Conservation (phyloP, 2,329 filamentous ascomycete genomes). For the Cladosporium sp. region DNA sequence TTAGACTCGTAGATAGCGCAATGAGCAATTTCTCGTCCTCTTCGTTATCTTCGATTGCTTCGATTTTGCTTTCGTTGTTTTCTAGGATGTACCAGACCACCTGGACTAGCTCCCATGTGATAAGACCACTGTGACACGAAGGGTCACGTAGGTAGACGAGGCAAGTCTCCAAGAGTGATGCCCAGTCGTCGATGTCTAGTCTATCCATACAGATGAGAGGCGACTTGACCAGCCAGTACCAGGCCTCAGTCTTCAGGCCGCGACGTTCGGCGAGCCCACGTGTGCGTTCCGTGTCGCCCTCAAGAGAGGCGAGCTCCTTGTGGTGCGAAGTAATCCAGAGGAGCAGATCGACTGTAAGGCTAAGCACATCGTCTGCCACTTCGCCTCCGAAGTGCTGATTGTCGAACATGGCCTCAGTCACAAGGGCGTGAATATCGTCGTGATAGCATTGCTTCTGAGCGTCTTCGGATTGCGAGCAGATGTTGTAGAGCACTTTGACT, state of each 20-base stretch:
- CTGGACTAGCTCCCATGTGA: conserved; percentile 13
- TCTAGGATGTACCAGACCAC: conserved; percentile 28
- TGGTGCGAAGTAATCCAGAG: conserved; percentile 28
- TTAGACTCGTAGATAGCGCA: conserved; percentile 30
- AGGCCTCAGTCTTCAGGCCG: background rate
- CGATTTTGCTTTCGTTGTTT: conserved; percentile 18
- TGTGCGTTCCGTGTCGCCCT: background rate
- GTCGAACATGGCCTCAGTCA: background rate
- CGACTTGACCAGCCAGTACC: background rate
- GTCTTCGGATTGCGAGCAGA: conserved; percentile 32
- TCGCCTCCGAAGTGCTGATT: background rate
- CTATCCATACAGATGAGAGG: background rate
- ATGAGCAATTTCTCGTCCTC: conserved; percentile 26
- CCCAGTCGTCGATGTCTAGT: conserved; percentile 26
- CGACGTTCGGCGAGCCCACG: background rate
- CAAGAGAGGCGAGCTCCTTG: background rate
- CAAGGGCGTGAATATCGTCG: background rate
- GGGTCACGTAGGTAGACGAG: conserved; percentile 30
- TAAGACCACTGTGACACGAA: background rate
- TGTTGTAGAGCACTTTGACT: conserved; percentile 45
- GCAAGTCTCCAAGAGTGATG: conserved; percentile 27
- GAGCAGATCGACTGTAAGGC: conserved; percentile 27
- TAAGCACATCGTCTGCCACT: background rate
- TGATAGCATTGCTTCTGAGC: conserved; percentile 28
- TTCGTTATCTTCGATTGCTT: background rate